Evolutionary conservation across 805 yeast species (phyloP).

Genomic region (Cyberlindnera subsufficiens): DNA sequence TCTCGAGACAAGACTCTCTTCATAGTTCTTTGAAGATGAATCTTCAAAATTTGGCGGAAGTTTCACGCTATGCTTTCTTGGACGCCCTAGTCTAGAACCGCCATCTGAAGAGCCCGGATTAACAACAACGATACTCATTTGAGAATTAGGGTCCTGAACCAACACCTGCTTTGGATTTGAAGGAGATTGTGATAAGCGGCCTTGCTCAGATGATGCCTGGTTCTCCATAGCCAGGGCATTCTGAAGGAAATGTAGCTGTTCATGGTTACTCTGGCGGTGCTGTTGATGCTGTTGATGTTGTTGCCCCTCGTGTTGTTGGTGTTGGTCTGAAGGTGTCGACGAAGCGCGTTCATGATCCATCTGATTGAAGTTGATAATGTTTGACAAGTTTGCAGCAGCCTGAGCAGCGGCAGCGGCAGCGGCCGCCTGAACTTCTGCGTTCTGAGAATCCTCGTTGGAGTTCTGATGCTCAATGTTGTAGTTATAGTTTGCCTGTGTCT

Average conservation of each 20-base stretch:
- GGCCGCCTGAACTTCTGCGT: conserved; percentile 1
- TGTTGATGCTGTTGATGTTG: not conserved
- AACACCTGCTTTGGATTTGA: conserved; percentile 20
- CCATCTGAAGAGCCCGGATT: conserved; percentile 22
- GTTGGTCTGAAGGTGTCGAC: not conserved
- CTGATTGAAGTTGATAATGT: conserved; percentile 19
- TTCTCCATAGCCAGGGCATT: conserved; percentile 6
- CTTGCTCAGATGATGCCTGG: not conserved
- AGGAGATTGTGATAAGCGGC: not conserved
- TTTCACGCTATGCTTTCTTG: conserved; percentile 10
- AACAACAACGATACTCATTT: conserved; percentile 23
- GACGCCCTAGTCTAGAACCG: conserved; percentile 22
- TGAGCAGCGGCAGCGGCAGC: conserved; percentile 17
- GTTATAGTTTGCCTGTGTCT: conserved; percentile 2
- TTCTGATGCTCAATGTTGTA: conserved; percentile 3
- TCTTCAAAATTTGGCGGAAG: conserved; percentile 1
- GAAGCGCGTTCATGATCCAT: conserved; percentile 5
- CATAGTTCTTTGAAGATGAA: conserved; percentile 14
- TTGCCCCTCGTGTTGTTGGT: not conserved
- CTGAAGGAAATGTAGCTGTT: conserved; percentile 10
- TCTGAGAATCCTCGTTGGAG: conserved; percentile 2
- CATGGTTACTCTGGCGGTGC: conserved; percentile 1
- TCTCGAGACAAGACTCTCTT: conserved; percentile 19
- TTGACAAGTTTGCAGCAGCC: conserved; percentile 22
- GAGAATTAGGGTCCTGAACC: conserved; percentile 16